phyloP scores from a whole-genome alignment of 345 rosid species.

The Nasturtium officinale region DNA sequence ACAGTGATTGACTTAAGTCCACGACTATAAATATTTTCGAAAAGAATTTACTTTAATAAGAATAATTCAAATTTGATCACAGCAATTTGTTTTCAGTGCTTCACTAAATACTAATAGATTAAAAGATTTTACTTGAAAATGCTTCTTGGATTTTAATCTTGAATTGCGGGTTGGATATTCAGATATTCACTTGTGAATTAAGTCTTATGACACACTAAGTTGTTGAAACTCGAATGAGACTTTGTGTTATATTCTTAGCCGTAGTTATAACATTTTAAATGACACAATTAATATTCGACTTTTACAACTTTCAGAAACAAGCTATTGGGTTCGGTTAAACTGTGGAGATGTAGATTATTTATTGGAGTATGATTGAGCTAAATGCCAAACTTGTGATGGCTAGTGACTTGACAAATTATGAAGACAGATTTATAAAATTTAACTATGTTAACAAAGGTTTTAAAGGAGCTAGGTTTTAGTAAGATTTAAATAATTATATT shows the following conservation, averaged over 20 bases:
- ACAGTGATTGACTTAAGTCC: slow-evolving; percentile 14
- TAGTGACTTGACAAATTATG: not conserved
- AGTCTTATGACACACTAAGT: not conserved
- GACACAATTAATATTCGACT: not conserved
- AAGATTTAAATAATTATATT: not conserved
- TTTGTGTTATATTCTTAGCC: not conserved
- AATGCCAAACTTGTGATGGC: not conserved
- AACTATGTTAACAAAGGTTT: not conserved
- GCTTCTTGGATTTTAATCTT: too few relatives aligned
- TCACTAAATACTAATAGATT: not conserved
- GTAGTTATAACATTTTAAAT: not conserved
- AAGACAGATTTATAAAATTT: not conserved
- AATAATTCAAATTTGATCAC: slow-evolving; percentile 16
- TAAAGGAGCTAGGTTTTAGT: not conserved
- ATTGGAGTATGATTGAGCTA: not conserved
- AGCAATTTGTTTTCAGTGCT: slow-evolving; percentile 6
- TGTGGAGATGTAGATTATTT: not conserved
- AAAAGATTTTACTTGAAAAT: not conserved
- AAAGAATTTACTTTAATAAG: slow-evolving; percentile 9
- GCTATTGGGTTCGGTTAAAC: not conserved
- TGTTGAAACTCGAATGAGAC: not conserved
- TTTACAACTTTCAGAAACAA: too few relatives aligned
- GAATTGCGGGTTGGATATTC: not conserved
- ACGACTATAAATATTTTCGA: slow-evolving; percentile 1
- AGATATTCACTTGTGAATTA: too few relatives aligned